Evolutionary conservation across 2,329 filamentous ascomycete species (phyloP).

Genomic region (Trichoderma polysporum): DNA sequence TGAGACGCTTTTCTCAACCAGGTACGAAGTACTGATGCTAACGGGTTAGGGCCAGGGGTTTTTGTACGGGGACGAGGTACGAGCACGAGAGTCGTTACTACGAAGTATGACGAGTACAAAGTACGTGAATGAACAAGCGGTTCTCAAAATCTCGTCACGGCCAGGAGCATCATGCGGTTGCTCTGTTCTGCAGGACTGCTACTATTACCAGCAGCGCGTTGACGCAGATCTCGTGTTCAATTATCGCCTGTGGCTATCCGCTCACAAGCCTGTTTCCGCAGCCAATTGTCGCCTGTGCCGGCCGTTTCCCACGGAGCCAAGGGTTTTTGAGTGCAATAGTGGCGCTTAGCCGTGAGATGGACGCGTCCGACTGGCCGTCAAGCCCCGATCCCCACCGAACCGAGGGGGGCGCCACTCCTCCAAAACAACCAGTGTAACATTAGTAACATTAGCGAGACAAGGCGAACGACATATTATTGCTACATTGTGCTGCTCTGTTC

Average conservation of each 20-base stretch:
- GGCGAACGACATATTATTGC: background rate
- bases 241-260: no score
- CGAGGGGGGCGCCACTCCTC: slow-evolving; percentile 15
- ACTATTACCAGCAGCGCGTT: background rate
- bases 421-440: slow-evolving; percentile 20
- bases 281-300: background rate
- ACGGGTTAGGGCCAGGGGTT: no score
- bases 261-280: no score
- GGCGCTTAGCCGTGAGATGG: slow-evolving; percentile 14
- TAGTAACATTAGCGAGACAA: slow-evolving; percentile 7
- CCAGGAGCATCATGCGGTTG: background rate
- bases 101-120: no score
- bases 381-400: background rate
- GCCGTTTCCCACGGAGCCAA: background rate
- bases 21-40: background rate
- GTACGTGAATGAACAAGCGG: background rate
- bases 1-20: background rate
- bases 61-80: background rate
- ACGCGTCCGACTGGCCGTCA: slow-evolving; percentile 10
- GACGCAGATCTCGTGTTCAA: background rate
- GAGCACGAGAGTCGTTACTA: no score
- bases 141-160: background rate
- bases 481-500: background rate
- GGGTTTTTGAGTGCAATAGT: background rate
- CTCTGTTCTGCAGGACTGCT: background rate